phyloP scores from a whole-genome alignment of 2,329 filamentous ascomycete genomes.

The Purpureocillium lavendulum region DNA sequence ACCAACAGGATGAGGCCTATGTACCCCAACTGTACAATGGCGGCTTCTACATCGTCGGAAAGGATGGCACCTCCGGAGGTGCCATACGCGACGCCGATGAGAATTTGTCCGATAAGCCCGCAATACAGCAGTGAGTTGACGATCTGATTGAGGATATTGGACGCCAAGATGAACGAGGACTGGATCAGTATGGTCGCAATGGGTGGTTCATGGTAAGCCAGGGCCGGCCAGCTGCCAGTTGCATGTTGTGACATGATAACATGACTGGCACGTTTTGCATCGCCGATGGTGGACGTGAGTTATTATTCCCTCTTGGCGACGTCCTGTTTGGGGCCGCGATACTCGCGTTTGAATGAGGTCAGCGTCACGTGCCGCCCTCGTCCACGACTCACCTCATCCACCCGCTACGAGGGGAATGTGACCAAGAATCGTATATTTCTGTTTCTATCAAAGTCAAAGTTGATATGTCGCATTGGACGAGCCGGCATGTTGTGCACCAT shows the following conservation, averaged over 20 bases:
- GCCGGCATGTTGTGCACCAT: too few relatives aligned
- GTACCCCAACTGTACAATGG: conserved; percentile 60
- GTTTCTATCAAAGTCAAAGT: too few relatives aligned
- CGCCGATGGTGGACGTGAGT: too few relatives aligned
- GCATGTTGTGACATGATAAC: not conserved
- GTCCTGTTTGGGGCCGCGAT: too few relatives aligned
- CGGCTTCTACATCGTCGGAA: conserved; percentile 37
- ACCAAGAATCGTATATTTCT: too few relatives aligned
- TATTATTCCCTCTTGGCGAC: too few relatives aligned
- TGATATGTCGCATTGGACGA: too few relatives aligned
- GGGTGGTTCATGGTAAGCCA: conserved; percentile 54
- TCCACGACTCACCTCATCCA: too few relatives aligned
- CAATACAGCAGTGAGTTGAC: conserved; percentile 58
- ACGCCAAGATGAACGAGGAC: conserved; percentile 52
- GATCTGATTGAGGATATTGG: conserved; percentile 49
- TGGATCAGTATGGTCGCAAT: conserved; percentile 52
- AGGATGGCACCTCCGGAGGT: conserved; percentile 57
- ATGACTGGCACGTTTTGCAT: not conserved
- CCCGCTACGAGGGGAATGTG: too few relatives aligned
- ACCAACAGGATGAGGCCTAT: conserved; percentile 65
- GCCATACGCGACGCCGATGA: conserved; percentile 64
- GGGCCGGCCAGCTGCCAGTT: conserved; percentile 1
- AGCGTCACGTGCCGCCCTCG: too few relatives aligned
- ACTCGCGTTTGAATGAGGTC: too few relatives aligned
- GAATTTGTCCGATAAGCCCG: conserved; percentile 63